Evolutionary conservation across 805 yeast species (phyloP).

Genomic region (Candida tallmaniae): DNA sequence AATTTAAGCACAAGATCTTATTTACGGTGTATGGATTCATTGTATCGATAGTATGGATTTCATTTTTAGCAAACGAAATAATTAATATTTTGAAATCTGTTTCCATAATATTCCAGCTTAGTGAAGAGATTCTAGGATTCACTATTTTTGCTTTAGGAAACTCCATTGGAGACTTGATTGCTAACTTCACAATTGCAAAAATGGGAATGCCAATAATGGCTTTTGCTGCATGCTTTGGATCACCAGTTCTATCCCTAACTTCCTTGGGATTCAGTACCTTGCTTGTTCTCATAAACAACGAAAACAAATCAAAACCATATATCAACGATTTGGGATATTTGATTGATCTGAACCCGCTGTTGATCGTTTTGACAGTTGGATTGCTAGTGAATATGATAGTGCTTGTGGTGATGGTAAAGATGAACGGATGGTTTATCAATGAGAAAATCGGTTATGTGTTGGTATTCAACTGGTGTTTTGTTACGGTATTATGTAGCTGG

Average conservation of each 20-base stretch:
- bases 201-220: constrained; percentile 89
- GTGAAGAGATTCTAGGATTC: constrained; percentile 79
- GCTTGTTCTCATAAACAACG: constrained; percentile 12
- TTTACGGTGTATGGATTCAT: constrained; percentile 56
- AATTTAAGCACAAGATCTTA: constrained; percentile 9
- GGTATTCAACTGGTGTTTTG: constrained; percentile 26
- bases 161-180: constrained; percentile 83
- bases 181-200: constrained; percentile 73
- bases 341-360: constrained; percentile 17
- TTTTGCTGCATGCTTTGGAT: constrained; percentile 92
- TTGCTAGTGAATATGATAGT: constrained; percentile 19
- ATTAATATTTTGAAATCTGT: constrained; percentile 59
- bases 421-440: constrained; percentile 30
- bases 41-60: constrained; percentile 62
- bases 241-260: constrained; percentile 76
- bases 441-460: constrained; percentile 27
- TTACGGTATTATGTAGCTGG: constrained; percentile 22
- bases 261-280: constrained; percentile 80
- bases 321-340: constrained; percentile 11
- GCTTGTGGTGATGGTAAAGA: constrained; percentile 17
- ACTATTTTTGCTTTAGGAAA: constrained; percentile 92
- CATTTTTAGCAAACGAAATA: constrained; percentile 65
- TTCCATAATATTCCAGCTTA: constrained; percentile 54
- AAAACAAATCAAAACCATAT: constrained; percentile 4
- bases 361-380: constrained; percentile 17